Evolutionary conservation across 2,329 filamentous ascomycete species (phyloP).

Genomic region (Cyphellophora europaea): DNA sequence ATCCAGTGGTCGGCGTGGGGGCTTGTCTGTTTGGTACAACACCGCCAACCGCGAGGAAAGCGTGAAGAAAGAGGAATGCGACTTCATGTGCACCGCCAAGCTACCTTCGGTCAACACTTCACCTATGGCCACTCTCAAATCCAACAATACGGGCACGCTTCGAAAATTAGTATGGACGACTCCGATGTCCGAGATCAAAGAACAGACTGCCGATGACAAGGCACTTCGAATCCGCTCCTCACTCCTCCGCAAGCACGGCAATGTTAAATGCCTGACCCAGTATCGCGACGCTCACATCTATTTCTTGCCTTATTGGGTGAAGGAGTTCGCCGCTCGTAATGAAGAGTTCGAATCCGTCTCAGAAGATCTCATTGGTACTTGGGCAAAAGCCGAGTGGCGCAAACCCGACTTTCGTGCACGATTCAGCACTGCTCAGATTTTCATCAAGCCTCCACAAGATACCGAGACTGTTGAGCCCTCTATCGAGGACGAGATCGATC

Average conservation of each 20-base stretch:
- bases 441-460: slow-evolving; percentile 28
- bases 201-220: slow-evolving; percentile 59
- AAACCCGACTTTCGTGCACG: slow-evolving; percentile 24
- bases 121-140: slow-evolving; percentile 48
- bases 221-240: slow-evolving; percentile 65
- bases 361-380: slow-evolving; percentile 89
- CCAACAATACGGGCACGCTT: slow-evolving; percentile 38
- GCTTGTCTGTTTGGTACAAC: slow-evolving; percentile 83
- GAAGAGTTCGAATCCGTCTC: slow-evolving; percentile 77
- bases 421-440: slow-evolving; percentile 38
- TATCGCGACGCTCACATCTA: slow-evolving; percentile 92
- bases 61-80: slow-evolving; percentile 83
- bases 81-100: slow-evolving; percentile 74
- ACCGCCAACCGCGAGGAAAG: slow-evolving; percentile 63
- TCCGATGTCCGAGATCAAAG: slow-evolving; percentile 81
- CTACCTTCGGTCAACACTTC: slow-evolving; percentile 44
- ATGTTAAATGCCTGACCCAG: slow-evolving; percentile 69
- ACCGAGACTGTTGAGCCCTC: slow-evolving; percentile 24
- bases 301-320: slow-evolving; percentile 83
- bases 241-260: slow-evolving; percentile 64
- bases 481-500: slow-evolving; percentile 45
- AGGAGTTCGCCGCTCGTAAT: slow-evolving; percentile 72
- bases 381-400: slow-evolving; percentile 93
- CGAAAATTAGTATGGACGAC: slow-evolving; percentile 71
- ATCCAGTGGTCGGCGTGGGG: slow-evolving; percentile 58